Evolutionary conservation across 257 asterid species (phyloP).

Genomic region (Cordia subcordata): DNA sequence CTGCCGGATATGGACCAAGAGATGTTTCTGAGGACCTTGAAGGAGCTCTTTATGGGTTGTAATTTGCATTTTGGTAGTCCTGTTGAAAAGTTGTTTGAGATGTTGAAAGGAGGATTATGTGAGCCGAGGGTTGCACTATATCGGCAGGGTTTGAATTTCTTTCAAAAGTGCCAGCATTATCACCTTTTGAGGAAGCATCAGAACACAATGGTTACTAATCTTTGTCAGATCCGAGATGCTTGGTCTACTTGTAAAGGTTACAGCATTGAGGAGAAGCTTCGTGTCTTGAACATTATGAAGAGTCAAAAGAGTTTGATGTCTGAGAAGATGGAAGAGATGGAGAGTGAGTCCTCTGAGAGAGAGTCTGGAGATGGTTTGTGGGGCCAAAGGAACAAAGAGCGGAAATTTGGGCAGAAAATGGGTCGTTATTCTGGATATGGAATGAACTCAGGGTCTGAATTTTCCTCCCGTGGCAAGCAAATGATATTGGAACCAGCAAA

Average conservation of each 20-base stretch:
- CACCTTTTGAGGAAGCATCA: conserved; percentile 79
- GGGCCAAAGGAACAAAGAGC: conserved; percentile 70
- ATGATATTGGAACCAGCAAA: conserved; percentile 39
- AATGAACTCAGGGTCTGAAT: conserved; percentile 38
- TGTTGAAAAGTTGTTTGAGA: conserved; percentile 53
- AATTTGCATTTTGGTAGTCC: conserved; percentile 92
- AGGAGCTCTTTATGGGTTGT: conserved; percentile 72
- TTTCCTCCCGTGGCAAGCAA: conserved; percentile 43
- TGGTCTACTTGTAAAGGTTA: conserved; percentile 85
- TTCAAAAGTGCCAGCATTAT: conserved; percentile 74
- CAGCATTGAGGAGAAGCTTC: conserved; percentile 95
- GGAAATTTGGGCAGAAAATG: conserved; percentile 46
- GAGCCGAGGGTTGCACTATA: conserved; percentile 98
- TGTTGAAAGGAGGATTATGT: conserved; percentile 92
- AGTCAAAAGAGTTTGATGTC: conserved; percentile 90
- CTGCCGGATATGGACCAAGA: conserved; percentile 98
- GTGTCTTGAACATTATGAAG: conserved; percentile 79
- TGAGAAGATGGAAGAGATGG: conserved; percentile 85
- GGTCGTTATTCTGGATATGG: conserved; percentile 41
- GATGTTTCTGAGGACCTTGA: conserved; percentile 58
- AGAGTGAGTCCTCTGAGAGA: conserved; percentile 73
- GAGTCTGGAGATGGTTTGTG: conserved; percentile 69
- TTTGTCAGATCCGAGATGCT: conserved; percentile 91
- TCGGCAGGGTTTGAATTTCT: conserved; percentile 80
- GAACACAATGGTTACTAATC: conserved; percentile 62